Percentiles rank a stretch among this genome's conserved stretches.
Evolutionary conservation across 75 land plant species (phyloP).

Genomic region (Pinus albicaulis): DNA sequence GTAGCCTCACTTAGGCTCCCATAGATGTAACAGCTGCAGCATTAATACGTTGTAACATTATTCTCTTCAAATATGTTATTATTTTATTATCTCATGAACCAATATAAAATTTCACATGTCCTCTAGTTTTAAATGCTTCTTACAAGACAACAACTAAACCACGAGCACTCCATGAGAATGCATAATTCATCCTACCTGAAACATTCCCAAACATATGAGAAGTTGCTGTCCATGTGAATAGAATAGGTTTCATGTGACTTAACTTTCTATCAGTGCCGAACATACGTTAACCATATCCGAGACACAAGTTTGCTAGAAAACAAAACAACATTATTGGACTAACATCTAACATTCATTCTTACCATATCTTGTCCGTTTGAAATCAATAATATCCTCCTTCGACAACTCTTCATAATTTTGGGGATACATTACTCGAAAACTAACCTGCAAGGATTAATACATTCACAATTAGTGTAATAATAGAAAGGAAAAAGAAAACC

Average conservation of each 20-base stretch:
- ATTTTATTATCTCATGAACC: no score
- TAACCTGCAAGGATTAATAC: constrained; percentile 46
- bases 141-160: no score
- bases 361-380: constrained; percentile 92
- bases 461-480: background rate
- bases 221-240: background rate
- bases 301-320: constrained; percentile 4
- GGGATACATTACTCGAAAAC: constrained; percentile 83
- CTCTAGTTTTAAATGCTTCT: no score
- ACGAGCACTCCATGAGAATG: no score
- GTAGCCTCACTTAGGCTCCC: no score
- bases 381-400: constrained; percentile 81
- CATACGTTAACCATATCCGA: background rate
- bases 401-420: constrained; percentile 72
- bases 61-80: no score
- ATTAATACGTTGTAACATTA: no score
- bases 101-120: no score
- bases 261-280: background rate
- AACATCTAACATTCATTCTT: constrained; percentile 16
- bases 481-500: background rate
- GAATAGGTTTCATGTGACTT: background rate
- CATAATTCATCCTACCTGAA: background rate
- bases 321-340: background rate
- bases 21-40: no score
- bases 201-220: background rate